Conservation (phyloP, 2,329 filamentous ascomycete species). For the Dothideomycetes sp. region DNA sequence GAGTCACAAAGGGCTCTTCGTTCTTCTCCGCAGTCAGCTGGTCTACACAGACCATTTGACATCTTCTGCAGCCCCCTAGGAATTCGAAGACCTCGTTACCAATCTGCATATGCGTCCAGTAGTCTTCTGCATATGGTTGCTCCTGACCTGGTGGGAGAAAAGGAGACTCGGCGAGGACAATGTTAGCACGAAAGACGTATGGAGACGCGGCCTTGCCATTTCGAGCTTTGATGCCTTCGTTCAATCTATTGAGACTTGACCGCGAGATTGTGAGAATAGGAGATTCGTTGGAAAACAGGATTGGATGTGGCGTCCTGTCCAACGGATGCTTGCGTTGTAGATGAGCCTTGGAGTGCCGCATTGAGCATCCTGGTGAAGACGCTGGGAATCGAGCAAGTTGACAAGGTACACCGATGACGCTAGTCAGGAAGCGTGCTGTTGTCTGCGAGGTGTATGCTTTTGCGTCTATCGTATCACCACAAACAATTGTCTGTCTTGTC, state of each 20-base stretch:
- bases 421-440: constrained; percentile 69
- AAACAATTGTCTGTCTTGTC: constrained; percentile 53
- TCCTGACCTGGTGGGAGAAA: constrained; percentile 32
- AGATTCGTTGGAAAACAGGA: constrained; percentile 84
- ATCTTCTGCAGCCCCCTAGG: constrained; percentile 74
- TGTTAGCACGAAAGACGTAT: constrained; percentile 78
- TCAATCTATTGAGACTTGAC: constrained; percentile 68
- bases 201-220: constrained; percentile 56
- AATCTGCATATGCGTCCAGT: constrained; percentile 60
- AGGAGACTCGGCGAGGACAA: constrained; percentile 53
- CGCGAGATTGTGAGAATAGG: constrained; percentile 78
- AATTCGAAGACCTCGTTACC: constrained; percentile 51
- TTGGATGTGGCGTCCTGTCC: constrained; percentile 37
- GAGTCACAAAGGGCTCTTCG: constrained; percentile 77
- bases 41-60: constrained; percentile 93
- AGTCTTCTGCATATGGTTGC: constrained; percentile 67
- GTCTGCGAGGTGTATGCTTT: constrained; percentile 55
- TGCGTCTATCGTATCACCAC: constrained; percentile 65
- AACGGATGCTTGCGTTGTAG: constrained; percentile 39
- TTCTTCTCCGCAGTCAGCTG: constrained; percentile 67
- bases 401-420: constrained; percentile 66
- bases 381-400: constrained; percentile 74
- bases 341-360: constrained; percentile 61
- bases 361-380: constrained; percentile 31
- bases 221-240: constrained; percentile 55